Evolutionary conservation across 257 asterid genomes (phyloP), one percentile per base, ranked within the genome.

Genomic region (Petunia secreta): DNA sequence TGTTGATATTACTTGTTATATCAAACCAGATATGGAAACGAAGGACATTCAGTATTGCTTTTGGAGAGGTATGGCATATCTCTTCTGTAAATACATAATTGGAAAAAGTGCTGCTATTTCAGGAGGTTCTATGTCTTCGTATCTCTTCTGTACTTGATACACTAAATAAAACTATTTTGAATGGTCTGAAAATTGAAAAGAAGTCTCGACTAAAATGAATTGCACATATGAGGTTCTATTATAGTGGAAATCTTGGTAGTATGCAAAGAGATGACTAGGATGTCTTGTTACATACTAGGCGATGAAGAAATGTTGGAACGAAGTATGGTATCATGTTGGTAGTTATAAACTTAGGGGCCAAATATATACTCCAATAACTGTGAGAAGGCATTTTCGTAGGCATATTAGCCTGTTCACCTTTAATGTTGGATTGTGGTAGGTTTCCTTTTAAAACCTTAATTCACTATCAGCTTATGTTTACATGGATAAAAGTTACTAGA

Each of bases 21-120:
- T 75, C 38, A 25, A 79, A 84, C 52, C 63, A 90, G 92, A 89
- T 62, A 36, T 89, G 82, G 8, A 82, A 10, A 4, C 52, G 4
- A 10, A 38, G 4, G 86, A 86, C 38, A 76, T 83, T 37, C 81
- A 7, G 4, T 13, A 8, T 7, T 62, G 82, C 64, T 87, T 83
- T 57, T 81, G 81, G 87, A 78, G 60, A 52, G 87, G 85, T 84
- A 84, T 5, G 78, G 25, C 36, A 63, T 2, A 15, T 37, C 7
- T 74, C 64, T 75, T 77, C 57, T 41, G 7, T 41, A 14, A 44
- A 36, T 50, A 40, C 37, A 16, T 54, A 76, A 39, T 25, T 10
- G 62, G 6, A 34, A 57, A 73, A 36, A 13, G 37, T 73, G 25
- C 36, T 50, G 2, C 25, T 55, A 50, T 73, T 73, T 73, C 11